Conservation (phyloP, 805 yeast genomes). For the Saccharomyces jurei region DNA sequence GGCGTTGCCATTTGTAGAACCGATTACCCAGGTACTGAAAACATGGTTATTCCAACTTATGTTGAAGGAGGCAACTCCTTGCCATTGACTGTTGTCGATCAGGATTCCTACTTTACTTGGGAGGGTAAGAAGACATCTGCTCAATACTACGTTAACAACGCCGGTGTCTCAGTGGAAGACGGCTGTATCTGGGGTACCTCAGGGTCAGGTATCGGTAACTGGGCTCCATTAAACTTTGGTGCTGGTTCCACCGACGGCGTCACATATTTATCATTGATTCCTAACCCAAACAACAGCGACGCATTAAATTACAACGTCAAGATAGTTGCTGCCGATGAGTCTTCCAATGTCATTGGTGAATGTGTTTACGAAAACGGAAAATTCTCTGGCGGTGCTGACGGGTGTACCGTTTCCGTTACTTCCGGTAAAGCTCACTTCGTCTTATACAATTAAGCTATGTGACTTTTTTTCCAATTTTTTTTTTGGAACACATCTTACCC, state of each 20-base stretch:
- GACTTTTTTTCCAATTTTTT: background rate
- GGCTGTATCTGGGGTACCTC: slow-evolving; percentile 92
- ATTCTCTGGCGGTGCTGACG: slow-evolving; percentile 50
- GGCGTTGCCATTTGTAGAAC: slow-evolving; percentile 93
- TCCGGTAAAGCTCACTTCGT: slow-evolving; percentile 79
- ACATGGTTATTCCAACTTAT: slow-evolving; percentile 91
- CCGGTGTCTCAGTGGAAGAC: slow-evolving; percentile 83
- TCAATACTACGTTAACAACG: slow-evolving; percentile 95
- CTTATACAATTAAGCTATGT: slow-evolving; percentile 37
- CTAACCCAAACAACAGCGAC: slow-evolving; percentile 81
- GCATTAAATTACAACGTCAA: slow-evolving; percentile 68
- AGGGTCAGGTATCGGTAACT: slow-evolving; percentile 86
- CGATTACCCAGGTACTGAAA: slow-evolving; percentile 98
- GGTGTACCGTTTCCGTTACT: slow-evolving; percentile 90
- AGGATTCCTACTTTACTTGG: slow-evolving; percentile 76
- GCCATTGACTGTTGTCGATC: slow-evolving; percentile 75
- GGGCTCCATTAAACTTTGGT: slow-evolving; percentile 96
- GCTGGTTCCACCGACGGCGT: slow-evolving; percentile 72
- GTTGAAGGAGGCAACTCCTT: slow-evolving; percentile 59
- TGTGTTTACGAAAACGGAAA: slow-evolving; percentile 79
- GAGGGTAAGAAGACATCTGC: slow-evolving; percentile 77
- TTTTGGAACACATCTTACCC: background rate
- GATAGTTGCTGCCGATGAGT: slow-evolving; percentile 66
- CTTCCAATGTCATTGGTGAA: slow-evolving; percentile 57
- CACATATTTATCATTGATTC: slow-evolving; percentile 83